Evolutionary conservation across 1,284 basidiomycete genomes (phyloP), one percentile per base, ranked within the genome.

Genomic region (Tremellales sp.): DNA sequence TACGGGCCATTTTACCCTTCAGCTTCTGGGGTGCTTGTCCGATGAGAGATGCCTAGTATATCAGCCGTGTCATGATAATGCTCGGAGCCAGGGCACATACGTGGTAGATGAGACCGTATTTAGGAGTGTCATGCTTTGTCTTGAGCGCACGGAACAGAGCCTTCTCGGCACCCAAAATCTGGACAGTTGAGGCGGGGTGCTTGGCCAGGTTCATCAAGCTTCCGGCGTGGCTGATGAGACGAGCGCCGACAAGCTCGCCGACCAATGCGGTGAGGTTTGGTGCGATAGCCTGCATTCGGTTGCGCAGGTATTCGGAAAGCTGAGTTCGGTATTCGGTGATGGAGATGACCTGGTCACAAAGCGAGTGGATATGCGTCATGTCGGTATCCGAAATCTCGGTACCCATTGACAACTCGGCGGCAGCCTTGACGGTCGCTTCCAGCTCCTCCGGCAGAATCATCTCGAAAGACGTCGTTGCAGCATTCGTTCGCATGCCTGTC

Each of bases 1-100:
- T 98, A 62, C 96, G 87, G 12, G 96, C 96, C 94, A 98, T 97
- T 85, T 98, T 98, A 67, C 94, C 96, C 81, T 98, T 98, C 58
- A 97, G 82, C 78, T 97, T 97, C 60, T 92, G 90, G 44, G 94
- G 90, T 48, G 96, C 94, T 78, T 96, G 92, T 33, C 94, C 96
- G 60, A 98, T 89, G 50, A 98, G 80, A 3, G 89, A 93, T 33
- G 91, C 89, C 84, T 90, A 55, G 3, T 43, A n/a, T 31, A 37
- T 49, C 46, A 49, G 48, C 13, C 1, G 7, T 11, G 19, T 8
- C 6, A 25, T 6, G 21, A 13, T n/a, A 26, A 21, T 8, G 15
- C 33, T 49, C n/a, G n/a, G n/a, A n/a, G 4, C 50, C 37, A 39
- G 7, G 25, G 25, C 2, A 78, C 82, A 37, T 71, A 87, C 87